Conservation (phyloP, 768 basidiomycete genomes). For the Mycena rosella region DNA sequence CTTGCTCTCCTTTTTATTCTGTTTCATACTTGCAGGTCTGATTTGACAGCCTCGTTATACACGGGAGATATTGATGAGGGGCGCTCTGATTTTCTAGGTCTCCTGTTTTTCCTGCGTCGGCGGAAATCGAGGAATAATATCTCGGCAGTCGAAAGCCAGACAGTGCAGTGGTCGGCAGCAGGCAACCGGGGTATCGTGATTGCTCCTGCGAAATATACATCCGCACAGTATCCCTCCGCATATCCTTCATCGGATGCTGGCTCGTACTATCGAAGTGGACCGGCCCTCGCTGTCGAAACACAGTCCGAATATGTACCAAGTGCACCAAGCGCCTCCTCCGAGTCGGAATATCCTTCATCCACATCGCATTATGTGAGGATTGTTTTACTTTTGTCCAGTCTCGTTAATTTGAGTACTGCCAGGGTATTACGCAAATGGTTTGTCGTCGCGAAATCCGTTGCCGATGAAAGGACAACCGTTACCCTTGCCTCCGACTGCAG, state of each 20-base stretch:
- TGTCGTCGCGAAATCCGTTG: constrained; percentile 3
- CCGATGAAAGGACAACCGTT: constrained; percentile 27
- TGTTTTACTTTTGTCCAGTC: not conserved
- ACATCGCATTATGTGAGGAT: constrained; percentile 21
- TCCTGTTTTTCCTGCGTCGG: constrained; percentile 34
- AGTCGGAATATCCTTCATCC: constrained; percentile 28
- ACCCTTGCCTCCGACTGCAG: constrained; percentile 32
- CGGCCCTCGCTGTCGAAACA: constrained; percentile 17
- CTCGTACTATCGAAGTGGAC: constrained; percentile 20
- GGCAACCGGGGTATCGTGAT: constrained; percentile 16
- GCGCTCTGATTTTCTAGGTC: not conserved
- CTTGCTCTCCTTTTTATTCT: constrained; percentile 36
- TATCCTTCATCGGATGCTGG: constrained; percentile 14
- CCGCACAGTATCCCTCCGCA: constrained; percentile 21
- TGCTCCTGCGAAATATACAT: constrained; percentile 12
- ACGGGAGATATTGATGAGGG: no score
- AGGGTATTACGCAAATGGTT: constrained; percentile 4
- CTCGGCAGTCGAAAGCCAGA: constrained; percentile 20
- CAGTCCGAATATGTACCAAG: constrained; percentile 26
- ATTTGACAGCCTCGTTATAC: no score
- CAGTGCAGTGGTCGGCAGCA: constrained; percentile 17
- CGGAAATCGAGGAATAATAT: constrained; percentile 18
- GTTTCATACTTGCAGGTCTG: constrained; percentile 27
- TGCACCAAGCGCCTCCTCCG: constrained; percentile 17
- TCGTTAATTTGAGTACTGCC: not conserved